A percentile compares a stretch with the other conserved stretches of the same genome.
phyloP scores from a whole-genome alignment of 306 rosid genomes.

The Vicia sativa region DNA sequence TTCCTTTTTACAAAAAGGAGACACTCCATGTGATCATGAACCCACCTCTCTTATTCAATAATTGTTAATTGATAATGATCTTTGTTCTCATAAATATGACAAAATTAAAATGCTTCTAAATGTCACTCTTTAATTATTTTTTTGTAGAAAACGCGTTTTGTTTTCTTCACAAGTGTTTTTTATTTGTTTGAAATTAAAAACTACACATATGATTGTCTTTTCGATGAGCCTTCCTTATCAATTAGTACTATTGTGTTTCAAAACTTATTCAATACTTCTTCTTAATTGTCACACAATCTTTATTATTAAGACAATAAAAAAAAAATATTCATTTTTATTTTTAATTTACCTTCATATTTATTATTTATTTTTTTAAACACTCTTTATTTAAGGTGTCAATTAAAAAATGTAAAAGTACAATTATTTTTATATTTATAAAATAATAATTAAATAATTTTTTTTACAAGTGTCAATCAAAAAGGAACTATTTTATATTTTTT shows the following conservation, averaged over 20 bases:
- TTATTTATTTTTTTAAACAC: no score
- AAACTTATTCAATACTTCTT: background rate
- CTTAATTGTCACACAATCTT: no score
- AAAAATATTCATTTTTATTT: no score
- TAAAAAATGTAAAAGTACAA: no score
- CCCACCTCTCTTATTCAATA: conserved; percentile 35
- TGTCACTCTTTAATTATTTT: background rate
- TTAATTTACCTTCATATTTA: no score
- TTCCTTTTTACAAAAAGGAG: conserved; percentile 17
- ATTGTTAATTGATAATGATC: conserved; percentile 45
- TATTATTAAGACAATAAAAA: no score
- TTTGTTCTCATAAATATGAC: conserved; percentile 35
- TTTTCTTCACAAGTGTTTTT: background rate
- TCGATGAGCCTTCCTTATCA: background rate
- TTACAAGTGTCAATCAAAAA: no score
- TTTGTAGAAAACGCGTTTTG: background rate
- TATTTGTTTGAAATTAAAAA: background rate
- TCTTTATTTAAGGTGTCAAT: no score
- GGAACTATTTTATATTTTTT: no score
- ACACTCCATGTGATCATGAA: conserved; percentile 69
- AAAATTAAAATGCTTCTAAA: conserved; percentile 36
- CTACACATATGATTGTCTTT: background rate
- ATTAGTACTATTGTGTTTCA: background rate
- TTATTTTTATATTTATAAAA: no score
- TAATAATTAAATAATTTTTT: no score